Percentiles rank a stretch among this genome's conserved stretches.
phyloP scores from a whole-genome alignment of 1,139 yeast species.

The Yamadazyma mexicana region DNA sequence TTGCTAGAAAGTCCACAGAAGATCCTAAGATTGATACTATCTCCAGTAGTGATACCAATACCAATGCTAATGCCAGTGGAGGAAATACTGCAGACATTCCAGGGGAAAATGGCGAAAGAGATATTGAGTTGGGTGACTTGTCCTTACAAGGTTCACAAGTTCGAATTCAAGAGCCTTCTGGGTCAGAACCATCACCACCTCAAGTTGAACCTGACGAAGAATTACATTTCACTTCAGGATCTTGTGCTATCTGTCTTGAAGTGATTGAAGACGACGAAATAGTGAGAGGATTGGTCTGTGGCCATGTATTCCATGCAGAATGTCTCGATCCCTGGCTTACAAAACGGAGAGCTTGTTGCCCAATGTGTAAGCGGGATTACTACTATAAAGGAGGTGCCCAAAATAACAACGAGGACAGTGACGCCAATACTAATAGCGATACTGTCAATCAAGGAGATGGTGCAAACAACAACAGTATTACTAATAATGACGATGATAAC shows the following conservation, averaged over 20 bases:
- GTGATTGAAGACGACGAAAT: slow-evolving; percentile 58
- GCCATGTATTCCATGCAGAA: slow-evolving; percentile 78
- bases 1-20: slow-evolving; percentile 2
- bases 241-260: slow-evolving; percentile 81
- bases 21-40: slow-evolving; percentile 5
- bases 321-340: slow-evolving; percentile 86
- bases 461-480: slow-evolving; percentile 1
- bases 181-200: background rate
- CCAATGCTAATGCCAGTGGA: background rate
- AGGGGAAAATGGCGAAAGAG: slow-evolving; percentile 1
- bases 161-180: background rate
- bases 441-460: too few species aligned
- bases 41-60: slow-evolving; percentile 2
- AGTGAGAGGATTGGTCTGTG: slow-evolving; percentile 76
- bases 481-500: slow-evolving; percentile 13
- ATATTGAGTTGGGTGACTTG: slow-evolving; percentile 8
- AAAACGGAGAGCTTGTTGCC: slow-evolving; percentile 77
- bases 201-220: slow-evolving; percentile 20
- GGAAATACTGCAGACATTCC: too few species aligned
- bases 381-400: slow-evolving; percentile 32
- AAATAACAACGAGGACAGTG: slow-evolving; percentile 4
- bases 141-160: background rate
- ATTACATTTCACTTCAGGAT: slow-evolving; percentile 65
- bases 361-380: slow-evolving; percentile 78
- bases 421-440: slow-evolving; percentile 5